These are phyloP conservation scores for Setaria italica DNA, from an alignment of 202 grass and related monocot species.

Conservation along the genomic window DNA sequence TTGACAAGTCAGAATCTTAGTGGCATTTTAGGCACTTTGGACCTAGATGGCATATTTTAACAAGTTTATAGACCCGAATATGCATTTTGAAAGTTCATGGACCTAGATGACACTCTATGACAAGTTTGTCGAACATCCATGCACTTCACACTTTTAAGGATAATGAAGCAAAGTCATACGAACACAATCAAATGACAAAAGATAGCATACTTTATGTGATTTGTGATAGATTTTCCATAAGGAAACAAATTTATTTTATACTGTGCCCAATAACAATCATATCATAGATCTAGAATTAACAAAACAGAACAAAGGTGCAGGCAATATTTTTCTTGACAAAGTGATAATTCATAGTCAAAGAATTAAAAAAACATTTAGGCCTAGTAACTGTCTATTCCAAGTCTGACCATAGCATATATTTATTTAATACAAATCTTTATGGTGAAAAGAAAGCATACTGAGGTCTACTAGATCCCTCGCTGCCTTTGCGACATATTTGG, in stretches of 20 bases:
- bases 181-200: not conserved
- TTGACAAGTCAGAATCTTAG: too few relatives aligned
- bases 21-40: too few relatives aligned
- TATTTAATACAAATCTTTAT: not conserved
- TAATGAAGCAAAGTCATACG: not conserved
- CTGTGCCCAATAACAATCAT: not conserved
- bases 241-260: not conserved
- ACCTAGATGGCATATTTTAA: too few relatives aligned
- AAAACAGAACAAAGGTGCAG: not conserved
- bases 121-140: too few relatives aligned
- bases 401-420: not conserved
- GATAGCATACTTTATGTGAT: not conserved
- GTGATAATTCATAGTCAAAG: not conserved
- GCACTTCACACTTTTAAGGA: not conserved
- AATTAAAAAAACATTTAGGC: not conserved
- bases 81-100: too few relatives aligned
- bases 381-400: not conserved
- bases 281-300: not conserved
- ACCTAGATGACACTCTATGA: too few relatives aligned
- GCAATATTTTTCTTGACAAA: conserved; percentile 8
- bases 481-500: not conserved
- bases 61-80: too few relatives aligned
- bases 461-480: conserved; percentile 11
- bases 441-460: conserved; percentile 10
- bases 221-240: not conserved